Conservation (phyloP, 2,329 filamentous ascomycete genomes). For the Gliomastix tumulicola region DNA sequence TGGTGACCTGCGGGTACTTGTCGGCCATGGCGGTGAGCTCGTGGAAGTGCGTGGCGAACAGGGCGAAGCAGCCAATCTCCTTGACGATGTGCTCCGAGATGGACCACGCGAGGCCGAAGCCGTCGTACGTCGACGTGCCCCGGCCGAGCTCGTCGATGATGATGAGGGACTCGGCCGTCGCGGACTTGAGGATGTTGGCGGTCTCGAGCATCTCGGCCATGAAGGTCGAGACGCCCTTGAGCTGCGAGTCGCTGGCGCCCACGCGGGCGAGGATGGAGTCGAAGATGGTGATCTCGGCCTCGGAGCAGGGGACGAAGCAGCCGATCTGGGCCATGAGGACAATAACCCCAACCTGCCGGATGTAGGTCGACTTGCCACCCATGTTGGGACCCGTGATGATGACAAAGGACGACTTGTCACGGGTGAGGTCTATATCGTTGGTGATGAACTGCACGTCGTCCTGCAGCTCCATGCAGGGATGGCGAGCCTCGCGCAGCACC, state of each 20-base stretch:
- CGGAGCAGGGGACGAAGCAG: constrained; percentile 87
- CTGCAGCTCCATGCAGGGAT: constrained; percentile 98
- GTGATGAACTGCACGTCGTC: constrained; percentile 98
- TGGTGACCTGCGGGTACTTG: constrained; percentile 79
- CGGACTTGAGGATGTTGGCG: constrained; percentile 95
- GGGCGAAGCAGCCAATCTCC: constrained; percentile 87
- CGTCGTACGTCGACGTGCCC: constrained; percentile 96
- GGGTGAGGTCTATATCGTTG: constrained; percentile 80
- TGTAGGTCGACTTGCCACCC: constrained; percentile 98
- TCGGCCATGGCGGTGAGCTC: constrained; percentile 89
- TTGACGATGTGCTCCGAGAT: constrained; percentile 96
- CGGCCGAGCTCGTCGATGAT: constrained; percentile 97
- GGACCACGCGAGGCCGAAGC: constrained; percentile 97
- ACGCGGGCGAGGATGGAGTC: constrained; percentile 95
- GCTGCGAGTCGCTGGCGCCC: constrained; percentile 89
- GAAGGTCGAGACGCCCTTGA: constrained; percentile 97
- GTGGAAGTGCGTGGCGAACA: constrained; percentile 98
- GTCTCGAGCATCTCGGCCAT: constrained; percentile 99
- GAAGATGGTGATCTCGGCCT: constrained; percentile 91
- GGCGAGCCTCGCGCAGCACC: constrained; percentile 83
- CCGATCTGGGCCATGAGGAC: constrained; percentile 96
- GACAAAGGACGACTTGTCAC: constrained; percentile 78
- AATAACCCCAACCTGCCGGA: constrained; percentile 93
- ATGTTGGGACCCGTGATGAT: constrained; percentile 98
- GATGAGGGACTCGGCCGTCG: constrained; percentile 90